Base-by-base conservation (phyloP, 1,284 basidiomycete genomes). In the Cryptococcus sp. region DNA sequence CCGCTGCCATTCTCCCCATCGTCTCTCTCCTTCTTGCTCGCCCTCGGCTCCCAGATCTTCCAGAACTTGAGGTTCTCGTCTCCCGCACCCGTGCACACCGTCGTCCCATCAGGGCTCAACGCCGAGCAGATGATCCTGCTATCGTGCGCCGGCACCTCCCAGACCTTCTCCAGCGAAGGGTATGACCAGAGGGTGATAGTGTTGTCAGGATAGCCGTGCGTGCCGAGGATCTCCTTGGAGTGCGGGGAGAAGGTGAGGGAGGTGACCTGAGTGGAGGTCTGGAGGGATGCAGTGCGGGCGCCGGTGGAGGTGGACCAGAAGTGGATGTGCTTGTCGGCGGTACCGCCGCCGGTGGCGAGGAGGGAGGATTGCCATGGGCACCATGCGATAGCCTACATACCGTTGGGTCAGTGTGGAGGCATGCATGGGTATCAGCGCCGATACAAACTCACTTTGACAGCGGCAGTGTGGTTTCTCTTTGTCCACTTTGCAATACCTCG, bases 301-400 rank as follows among this genome's bases (percentile, higher is more conserved):
- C 91, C 91, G 0, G 91, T 95, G 13, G 87, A 90, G 50, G 85
- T 87, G 64, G 90, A 91, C 92, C 93, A 96, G 60, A 96, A 82
- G 72, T 98, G 90, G 66, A 98, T 90, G 23, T 87, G 91, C 40
- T 91, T 89, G 72, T 98, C 95, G 60, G 89, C 89, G 0, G 92
- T 94, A 0, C 96, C 96, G 1, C 96, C 96, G 0, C 96, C 96
- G 0, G 89, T 87, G 0, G 95, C 95, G 47, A 98, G 84, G 8
- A 98, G 81, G 9, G 88, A 88, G 0, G 88, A 84, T 78, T 95
- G 91, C 93, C 95, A 98, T 0, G 95, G 92, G 65, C 91, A 97
- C 92, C 96, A 99, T 0, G 92, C 91, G 46, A 99, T 80, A 0
- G 93, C 94, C 87, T 90, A 13, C 45, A 78, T 4, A 42, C 4